Evolutionary conservation across 2,329 filamentous ascomycete species (phyloP).

Genomic region (Diaporthe capsici): DNA sequence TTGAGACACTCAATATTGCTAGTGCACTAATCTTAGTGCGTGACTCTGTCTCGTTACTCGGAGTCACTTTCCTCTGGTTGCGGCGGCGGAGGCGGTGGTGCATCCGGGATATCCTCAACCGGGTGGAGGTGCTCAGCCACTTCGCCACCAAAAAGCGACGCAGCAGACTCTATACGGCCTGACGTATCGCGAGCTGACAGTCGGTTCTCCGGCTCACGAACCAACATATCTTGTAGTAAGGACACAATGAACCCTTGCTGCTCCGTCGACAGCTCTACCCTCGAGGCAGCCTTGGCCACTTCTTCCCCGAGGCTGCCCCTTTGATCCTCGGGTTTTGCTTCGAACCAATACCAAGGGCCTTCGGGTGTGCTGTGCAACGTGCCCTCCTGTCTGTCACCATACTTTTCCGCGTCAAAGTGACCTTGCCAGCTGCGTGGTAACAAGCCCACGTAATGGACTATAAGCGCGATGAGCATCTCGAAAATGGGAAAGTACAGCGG

Average conservation of each 20-base stretch:
- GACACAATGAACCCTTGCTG: constrained; percentile 12
- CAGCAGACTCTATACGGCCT: constrained; percentile 14
- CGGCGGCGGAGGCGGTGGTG: not conserved
- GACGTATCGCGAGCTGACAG: constrained; percentile 1
- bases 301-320: not conserved
- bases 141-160: not conserved
- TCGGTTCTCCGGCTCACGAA: not conserved
- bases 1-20: not conserved
- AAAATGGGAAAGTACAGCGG: constrained; percentile 15
- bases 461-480: constrained; percentile 18
- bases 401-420: not conserved
- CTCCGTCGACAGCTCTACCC: not conserved
- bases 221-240: constrained; percentile 28
- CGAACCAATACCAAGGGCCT: not conserved
- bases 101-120: not conserved
- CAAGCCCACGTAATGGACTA: constrained; percentile 12
- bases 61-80: not conserved
- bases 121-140: not conserved
- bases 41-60: not conserved
- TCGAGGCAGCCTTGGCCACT: not conserved
- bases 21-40: no score
- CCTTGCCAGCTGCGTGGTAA: constrained; percentile 33
- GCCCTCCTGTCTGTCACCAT: not conserved
- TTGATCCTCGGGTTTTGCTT: not conserved
- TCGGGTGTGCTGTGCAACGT: not conserved